Evolutionary conservation across 108 stramenopile genomes (phyloP), one percentile per base, ranked within the genome.

Genomic region (Cyclotella kingstonii): DNA sequence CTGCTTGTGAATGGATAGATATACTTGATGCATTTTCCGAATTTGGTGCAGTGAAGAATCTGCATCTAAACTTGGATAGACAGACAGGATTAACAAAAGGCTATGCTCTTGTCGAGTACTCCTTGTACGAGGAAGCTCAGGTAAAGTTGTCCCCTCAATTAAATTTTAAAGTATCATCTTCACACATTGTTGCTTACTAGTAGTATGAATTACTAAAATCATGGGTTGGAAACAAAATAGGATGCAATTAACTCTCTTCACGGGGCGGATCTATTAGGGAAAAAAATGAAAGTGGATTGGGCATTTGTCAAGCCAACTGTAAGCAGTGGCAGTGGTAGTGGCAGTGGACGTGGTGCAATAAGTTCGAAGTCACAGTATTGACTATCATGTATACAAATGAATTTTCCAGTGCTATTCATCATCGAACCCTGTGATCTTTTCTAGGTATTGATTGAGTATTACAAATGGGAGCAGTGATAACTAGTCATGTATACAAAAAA

Each of bases 31-130:
- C 46, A 11, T 84, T 84, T 60, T 66, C 66, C 29, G 79, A 80
- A 39, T 78, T 74, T 66, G 83, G 83, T 3, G 38, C 19, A 19
- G 60, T 84, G 36, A 70, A 74, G 54, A 81, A 80, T 53, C 36
- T 85, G 33, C 72, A 74, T 53, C 17, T 90, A 39, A 81, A 76
- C 43, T 50, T 75, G 15, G 85, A 90, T 66, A 61, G 89, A 38
- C 31, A 67, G 40, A 86, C 85, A 2, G 85, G 89, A 11, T 64
- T 81, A 42, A 68, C 70, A n/a, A 77, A 80, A 78, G 70, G 83
- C n/a, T 71, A 77, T 43, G 75, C 72, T 8, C 52, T 80, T 33
- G 62, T 78, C 11, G 55, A 45, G 40, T 60, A 60, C 25, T 34
- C 40, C 10, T 52, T 22, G 10, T 55, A 53, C 22, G 55, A 44